Base-by-base conservation (phyloP, 2,329 filamentous ascomycete genomes). In the Cercospora citrullina region DNA sequence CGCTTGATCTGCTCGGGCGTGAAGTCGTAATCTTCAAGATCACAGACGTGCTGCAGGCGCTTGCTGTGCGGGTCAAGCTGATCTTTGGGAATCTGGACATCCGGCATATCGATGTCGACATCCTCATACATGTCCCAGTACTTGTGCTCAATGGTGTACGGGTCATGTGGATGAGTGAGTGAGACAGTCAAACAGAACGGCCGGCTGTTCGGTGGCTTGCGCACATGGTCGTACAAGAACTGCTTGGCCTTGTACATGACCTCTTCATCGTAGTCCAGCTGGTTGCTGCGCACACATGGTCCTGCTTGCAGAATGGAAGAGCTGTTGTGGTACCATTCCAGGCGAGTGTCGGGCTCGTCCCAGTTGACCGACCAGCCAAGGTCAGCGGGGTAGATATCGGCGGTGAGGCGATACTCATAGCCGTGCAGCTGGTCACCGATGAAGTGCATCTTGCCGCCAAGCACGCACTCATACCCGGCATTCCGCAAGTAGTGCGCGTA, bases 381-480 rank as follows among this genome's bases (percentile, higher is more conserved):
- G 77, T 97, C 94, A 67, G 91, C 94, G 0, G 94, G 94, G 80
- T 97, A 97, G 77, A 97, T 97, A 79, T 97, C 94, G 73, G 90
- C 92, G n/a, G 94, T 97, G 75, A 97, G 85, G 66, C 94, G 89
- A 76, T 92, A 91, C 83, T 97, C 94, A 76, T 96, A 97, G 31
- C 94, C 94, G 78, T 97, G 94, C 68, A 97, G 85, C 81, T 97
- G 94, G 78, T 97, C 94, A 36, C 94, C 94, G 64, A 96, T 91
- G 78, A 97, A 97, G 81, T 97, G 94, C 94, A 97, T 97, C 86
- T 97, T 97, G 70, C 94, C 94, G 5, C 94, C 93, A 73, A 97
- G 84, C 5, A 91, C 91, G 12, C 94, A 97, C 81, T 97, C 92
- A 77, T 97, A 97, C 63, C 92, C 93, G 75, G 90, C 89, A 51